phyloP scores from a whole-genome alignment of 768 basidiomycete genomes.

The Boletus bicolor region DNA sequence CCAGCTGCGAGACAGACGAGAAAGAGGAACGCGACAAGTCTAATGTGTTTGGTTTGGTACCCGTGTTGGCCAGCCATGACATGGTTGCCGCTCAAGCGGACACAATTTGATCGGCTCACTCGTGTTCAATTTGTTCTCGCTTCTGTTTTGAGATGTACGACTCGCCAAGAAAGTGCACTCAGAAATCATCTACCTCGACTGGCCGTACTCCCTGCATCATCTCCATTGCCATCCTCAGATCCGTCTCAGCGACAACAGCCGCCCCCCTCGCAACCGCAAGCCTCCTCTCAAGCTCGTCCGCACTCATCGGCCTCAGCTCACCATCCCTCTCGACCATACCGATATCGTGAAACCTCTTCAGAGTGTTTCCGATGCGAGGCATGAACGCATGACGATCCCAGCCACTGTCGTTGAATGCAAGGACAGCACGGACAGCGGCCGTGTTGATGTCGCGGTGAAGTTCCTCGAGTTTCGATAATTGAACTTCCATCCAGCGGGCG shows the following conservation, averaged over 20 bases:
- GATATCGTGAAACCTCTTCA: slow-evolving; percentile 66
- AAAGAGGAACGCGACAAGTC: slow-evolving; percentile 19
- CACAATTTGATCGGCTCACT: too few species aligned
- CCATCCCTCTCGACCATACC: slow-evolving; percentile 50
- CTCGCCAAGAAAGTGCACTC: slow-evolving; percentile 4
- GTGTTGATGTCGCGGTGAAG: slow-evolving; percentile 88
- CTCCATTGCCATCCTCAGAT: slow-evolving; percentile 73
- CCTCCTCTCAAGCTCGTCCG: slow-evolving; percentile 74
- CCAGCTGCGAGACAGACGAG: slow-evolving; percentile 23
- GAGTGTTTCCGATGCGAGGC: slow-evolving; percentile 66
- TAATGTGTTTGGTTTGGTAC: slow-evolving; percentile 12
- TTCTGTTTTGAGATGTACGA: background rate
- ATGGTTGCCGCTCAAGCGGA: slow-evolving; percentile 6
- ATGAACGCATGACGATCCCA: slow-evolving; percentile 73
- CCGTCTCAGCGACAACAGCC: slow-evolving; percentile 67
- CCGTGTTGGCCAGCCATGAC: slow-evolving; percentile 21
- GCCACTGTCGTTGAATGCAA: slow-evolving; percentile 81
- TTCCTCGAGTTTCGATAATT: slow-evolving; percentile 84
- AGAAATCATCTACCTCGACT: slow-evolving; percentile 36
- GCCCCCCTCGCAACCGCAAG: slow-evolving; percentile 67
- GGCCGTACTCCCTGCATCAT: slow-evolving; percentile 56
- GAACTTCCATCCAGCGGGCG: slow-evolving; percentile 93
- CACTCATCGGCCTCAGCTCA: slow-evolving; percentile 49
- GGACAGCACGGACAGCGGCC: slow-evolving; percentile 77
- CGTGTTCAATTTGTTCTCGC: too few species aligned